Evolutionary conservation across 2,329 filamentous ascomycete species (phyloP).

Genomic region (Ceratocystis variospora): DNA sequence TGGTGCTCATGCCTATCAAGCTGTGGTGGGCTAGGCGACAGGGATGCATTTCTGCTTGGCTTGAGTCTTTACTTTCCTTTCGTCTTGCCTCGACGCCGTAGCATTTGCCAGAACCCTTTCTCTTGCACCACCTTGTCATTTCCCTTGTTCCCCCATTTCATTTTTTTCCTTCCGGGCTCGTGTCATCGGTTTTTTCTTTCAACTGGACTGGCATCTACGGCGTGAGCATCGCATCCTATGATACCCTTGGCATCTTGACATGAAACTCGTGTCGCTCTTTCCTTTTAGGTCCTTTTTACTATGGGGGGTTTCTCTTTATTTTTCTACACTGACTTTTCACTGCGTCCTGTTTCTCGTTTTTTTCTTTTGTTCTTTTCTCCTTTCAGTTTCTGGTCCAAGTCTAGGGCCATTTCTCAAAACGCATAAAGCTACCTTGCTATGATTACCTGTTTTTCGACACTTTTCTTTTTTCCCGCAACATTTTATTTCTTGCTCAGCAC

Average conservation of each 20-base stretch:
- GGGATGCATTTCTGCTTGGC: constrained; percentile 20
- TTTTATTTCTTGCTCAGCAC: constrained; percentile 13
- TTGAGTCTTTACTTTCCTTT: constrained; percentile 20
- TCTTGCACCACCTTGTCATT: not conserved
- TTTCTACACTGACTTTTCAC: constrained; percentile 5
- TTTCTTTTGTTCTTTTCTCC: constrained; percentile 8
- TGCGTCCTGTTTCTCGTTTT: not conserved
- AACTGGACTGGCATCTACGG: constrained; percentile 16
- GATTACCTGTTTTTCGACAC: constrained; percentile 12
- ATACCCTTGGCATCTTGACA: constrained; percentile 17
- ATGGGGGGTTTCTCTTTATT: constrained; percentile 11
- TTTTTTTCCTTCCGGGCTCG: not conserved
- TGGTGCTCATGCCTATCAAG: constrained; percentile 33
- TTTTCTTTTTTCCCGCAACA: constrained; percentile 2
- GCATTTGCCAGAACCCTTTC: not conserved
- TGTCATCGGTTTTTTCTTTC: constrained; percentile 13
- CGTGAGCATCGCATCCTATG: constrained; percentile 18
- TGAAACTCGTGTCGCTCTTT: constrained; percentile 16
- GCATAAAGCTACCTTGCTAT: constrained; percentile 10
- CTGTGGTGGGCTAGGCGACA: constrained; percentile 37
- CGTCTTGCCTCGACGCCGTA: not conserved
- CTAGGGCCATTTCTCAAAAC: constrained; percentile 6
- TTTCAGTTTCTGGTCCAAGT: not conserved
- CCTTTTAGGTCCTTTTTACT: constrained; percentile 21
- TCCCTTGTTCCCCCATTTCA: constrained; percentile 12